Percentiles rank a stretch among this genome's conserved stretches.
phyloP scores from a whole-genome alignment of 2,329 filamentous ascomycete species.

The Didymella segeticola region DNA sequence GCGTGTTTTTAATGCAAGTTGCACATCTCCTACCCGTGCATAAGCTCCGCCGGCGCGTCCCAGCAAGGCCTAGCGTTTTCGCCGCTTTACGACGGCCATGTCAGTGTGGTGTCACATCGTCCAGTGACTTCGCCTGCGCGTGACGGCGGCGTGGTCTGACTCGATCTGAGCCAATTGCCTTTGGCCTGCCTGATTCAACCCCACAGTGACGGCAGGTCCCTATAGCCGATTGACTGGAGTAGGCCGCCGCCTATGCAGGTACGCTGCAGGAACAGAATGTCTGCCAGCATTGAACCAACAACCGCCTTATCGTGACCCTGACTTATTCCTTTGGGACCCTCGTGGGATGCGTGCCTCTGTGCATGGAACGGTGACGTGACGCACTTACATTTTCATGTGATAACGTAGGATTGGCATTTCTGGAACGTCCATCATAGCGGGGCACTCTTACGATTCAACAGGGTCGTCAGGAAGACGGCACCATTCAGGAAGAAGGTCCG shows the following conservation, averaged over 20 bases:
- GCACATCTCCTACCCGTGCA: constrained; percentile 40
- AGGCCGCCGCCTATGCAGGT: constrained; percentile 48
- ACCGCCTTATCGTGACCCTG: constrained; percentile 26
- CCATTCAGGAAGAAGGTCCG: constrained; percentile 43
- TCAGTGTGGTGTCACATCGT: constrained; percentile 25
- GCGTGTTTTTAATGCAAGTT: constrained; percentile 41
- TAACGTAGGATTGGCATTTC: constrained; percentile 28
- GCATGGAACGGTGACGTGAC: constrained; percentile 12
- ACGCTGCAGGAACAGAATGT: constrained; percentile 50
- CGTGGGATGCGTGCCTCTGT: constrained; percentile 13
- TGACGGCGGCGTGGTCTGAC: constrained; percentile 41
- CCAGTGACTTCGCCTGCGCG: constrained; percentile 33
- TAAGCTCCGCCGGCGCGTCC: constrained; percentile 34
- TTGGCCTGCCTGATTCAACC: constrained; percentile 24
- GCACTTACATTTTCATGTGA: constrained; percentile 15
- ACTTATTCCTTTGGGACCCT: constrained; percentile 4
- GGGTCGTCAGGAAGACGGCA: constrained; percentile 26
- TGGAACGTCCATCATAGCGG: constrained; percentile 43
- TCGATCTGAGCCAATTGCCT: constrained; percentile 35
- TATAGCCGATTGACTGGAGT: constrained; percentile 29
- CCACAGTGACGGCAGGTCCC: constrained; percentile 39
- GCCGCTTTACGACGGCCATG: constrained; percentile 37
- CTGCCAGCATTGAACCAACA: constrained; percentile 22
- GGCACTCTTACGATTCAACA: constrained; percentile 35
- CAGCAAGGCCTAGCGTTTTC: constrained; percentile 25